A percentile compares a stretch with the other conserved stretches of the same genome.
Evolutionary conservation across 768 basidiomycete species (phyloP).

Genomic region (Pholiota molesta): DNA sequence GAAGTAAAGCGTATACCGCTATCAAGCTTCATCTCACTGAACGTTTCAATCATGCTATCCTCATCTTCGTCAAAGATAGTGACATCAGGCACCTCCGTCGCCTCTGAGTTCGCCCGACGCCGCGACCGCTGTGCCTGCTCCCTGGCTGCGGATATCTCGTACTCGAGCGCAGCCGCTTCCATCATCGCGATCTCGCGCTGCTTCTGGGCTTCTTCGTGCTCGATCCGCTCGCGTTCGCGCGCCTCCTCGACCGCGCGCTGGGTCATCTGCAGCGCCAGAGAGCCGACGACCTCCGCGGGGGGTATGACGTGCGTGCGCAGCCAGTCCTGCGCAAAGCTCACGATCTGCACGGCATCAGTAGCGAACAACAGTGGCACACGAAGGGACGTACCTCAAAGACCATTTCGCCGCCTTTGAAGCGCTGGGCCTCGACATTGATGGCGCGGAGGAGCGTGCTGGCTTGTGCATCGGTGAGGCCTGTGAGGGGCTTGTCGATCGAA

Average conservation of each 20-base stretch:
- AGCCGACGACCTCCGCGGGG: constrained; percentile 62
- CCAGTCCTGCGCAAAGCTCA: constrained; percentile 74
- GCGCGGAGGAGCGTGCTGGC: constrained; percentile 57
- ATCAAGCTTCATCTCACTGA: constrained; percentile 56
- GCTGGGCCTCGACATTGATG: constrained; percentile 69
- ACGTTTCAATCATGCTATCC: constrained; percentile 64
- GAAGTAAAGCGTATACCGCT: constrained; percentile 61
- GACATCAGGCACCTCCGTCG: constrained; percentile 59
- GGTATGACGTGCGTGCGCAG: constrained; percentile 53
- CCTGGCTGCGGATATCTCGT: constrained; percentile 34
- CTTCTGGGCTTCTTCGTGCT: constrained; percentile 56
- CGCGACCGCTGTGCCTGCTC: constrained; percentile 58
- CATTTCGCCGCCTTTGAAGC: constrained; percentile 69
- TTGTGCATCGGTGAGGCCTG: constrained; percentile 61
- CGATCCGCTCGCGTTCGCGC: constrained; percentile 53
- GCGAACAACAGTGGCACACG: background rate
- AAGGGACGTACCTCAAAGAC: constrained; percentile 65
- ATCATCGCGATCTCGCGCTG: constrained; percentile 42
- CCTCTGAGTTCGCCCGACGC: constrained; percentile 68
- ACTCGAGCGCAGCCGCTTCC: constrained; percentile 9
- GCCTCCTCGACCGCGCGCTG: constrained; percentile 66
- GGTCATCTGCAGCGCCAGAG: constrained; percentile 80
- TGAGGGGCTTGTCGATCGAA: constrained; percentile 64
- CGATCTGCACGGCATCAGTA: constrained; percentile 46
- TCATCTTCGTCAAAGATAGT: constrained; percentile 25